These are phyloP conservation scores for Cladosporium sp. DNA, from an alignment of 2,329 filamentous ascomycete genomes.

Conservation along the genomic window DNA sequence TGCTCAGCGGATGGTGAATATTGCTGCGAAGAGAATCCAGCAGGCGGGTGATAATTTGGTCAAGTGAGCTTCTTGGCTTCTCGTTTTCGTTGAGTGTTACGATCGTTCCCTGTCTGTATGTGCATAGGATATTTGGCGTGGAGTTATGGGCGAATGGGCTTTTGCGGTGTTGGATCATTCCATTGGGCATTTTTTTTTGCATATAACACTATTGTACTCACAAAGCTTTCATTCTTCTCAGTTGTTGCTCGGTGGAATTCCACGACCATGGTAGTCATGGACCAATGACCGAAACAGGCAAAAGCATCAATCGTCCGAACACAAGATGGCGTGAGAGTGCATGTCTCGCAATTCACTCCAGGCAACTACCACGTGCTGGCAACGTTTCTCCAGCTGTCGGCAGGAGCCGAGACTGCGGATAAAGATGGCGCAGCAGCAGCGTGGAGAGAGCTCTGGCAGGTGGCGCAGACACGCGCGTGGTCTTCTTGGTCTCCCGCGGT, in stretches of 20 bases:
- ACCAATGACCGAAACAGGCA: too few species aligned
- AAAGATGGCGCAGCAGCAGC: background rate
- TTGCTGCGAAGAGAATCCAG: constrained; percentile 64
- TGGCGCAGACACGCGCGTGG: background rate
- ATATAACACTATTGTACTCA: background rate
- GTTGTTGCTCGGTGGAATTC: too few species aligned
- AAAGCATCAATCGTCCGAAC: too few species aligned
- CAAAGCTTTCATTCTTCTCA: too few species aligned
- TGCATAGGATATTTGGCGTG: constrained; percentile 1
- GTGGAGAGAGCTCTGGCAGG: background rate
- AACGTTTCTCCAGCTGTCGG: background rate
- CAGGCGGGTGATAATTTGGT: constrained; percentile 49
- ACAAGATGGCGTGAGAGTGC: too few species aligned
- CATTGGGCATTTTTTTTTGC: background rate
- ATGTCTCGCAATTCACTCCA: too few species aligned
- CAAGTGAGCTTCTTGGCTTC: background rate
- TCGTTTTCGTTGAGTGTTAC: background rate
- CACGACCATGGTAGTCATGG: too few species aligned
- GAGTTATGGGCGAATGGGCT: background rate
- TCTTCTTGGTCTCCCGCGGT: background rate
- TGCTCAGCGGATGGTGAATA: constrained; percentile 65
- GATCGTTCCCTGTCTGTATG: background rate
- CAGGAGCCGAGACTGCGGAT: background rate
- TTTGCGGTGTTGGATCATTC: background rate
- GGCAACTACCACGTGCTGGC: background rate